Base-by-base conservation (phyloP, 352 stramenopile species). In the Globisporangium lucens region DNA sequence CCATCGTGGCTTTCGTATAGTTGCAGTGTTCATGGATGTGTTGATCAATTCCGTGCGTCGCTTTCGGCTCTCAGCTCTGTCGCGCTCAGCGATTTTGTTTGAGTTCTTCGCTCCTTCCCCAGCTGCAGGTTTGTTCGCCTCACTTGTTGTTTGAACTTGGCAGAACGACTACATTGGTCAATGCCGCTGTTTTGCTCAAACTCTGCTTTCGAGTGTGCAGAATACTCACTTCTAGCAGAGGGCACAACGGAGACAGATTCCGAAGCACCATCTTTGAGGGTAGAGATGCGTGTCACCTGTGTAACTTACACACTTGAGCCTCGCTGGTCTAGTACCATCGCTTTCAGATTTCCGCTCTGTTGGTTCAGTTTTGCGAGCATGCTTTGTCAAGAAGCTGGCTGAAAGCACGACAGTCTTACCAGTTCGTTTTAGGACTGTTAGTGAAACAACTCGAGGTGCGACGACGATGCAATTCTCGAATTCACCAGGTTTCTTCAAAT, bases 1-100 rank as follows among this genome's bases (percentile, higher is more conserved):
- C 82, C 82, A 90, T 3, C 78, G 78, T 9, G 82, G 82, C 33
- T 74, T 80, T 52, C 71, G 70, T 24, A 87, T 67, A 1, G 52
- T 51, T 0, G 64, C 62, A 6, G 51, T 55, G 61, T 68, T 76
- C 10, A 72, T 53, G 10, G 76, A 82, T 9, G 69, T 59, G 63
- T 62, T 80, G 6, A 89, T 69, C 4, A 87, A n/a, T 10, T 82
- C 65, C 2, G 75, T 66, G 22, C 86, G 67, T 10, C 68, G 77
- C 56, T 77, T 82, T 10, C 78, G 74, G 47, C 70, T 82, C 46
- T 88, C 78, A 5, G 74, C 57, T 10, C 79, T 75, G 17, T 87
- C 73, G 9, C 53, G 66, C 30, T 71, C 63, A 56, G 77, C 74
- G 22, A 78, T 55, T 56, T 67, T 67, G 8, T 66, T 67, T n/a